Conservation (phyloP, 495 filamentous ascomycete species). For the Penicillium paradoxum region DNA sequence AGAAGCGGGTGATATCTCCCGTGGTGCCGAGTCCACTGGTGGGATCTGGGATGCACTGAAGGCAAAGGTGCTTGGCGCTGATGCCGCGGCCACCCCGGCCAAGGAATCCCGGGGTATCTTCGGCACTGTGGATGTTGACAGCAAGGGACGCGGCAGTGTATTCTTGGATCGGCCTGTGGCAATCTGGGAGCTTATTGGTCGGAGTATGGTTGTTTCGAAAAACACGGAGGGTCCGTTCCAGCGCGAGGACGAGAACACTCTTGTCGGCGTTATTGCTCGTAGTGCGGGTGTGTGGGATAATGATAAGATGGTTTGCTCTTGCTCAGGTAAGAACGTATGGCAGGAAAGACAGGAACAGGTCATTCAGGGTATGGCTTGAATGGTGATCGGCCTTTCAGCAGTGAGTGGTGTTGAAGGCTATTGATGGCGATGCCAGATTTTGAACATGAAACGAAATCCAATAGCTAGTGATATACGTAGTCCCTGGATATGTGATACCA, state of each 20-base stretch:
- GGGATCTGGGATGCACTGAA: slow-evolving; percentile 68
- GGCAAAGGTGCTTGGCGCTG: slow-evolving; percentile 44
- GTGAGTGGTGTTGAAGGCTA: not conserved
- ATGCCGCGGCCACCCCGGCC: slow-evolving; percentile 15
- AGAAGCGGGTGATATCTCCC: slow-evolving; percentile 83
- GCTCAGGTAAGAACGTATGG: slow-evolving; percentile 97
- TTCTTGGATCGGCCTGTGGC: slow-evolving; percentile 77
- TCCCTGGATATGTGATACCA: not conserved
- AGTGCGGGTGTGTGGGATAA: slow-evolving; percentile 98
- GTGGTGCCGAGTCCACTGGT: slow-evolving; percentile 74
- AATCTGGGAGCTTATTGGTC: slow-evolving; percentile 93
- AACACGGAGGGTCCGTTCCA: slow-evolving; percentile 45
- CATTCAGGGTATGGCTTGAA: slow-evolving; percentile 72
- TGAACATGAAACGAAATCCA: not conserved
- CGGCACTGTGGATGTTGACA: slow-evolving; percentile 66
- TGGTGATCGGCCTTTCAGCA: not conserved
- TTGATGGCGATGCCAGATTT: not conserved
- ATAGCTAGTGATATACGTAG: not conserved
- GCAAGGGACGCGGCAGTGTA: slow-evolving; percentile 58
- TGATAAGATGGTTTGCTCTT: slow-evolving; percentile 92
- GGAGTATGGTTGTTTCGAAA: slow-evolving; percentile 76
- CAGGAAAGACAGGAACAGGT: slow-evolving; percentile 91
- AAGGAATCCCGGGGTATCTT: slow-evolving; percentile 60
- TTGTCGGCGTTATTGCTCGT: slow-evolving; percentile 88
- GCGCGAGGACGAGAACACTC: slow-evolving; percentile 70